These are phyloP conservation scores for Candida koratica DNA, from an alignment of 805 yeast species.

Conservation along the genomic window DNA sequence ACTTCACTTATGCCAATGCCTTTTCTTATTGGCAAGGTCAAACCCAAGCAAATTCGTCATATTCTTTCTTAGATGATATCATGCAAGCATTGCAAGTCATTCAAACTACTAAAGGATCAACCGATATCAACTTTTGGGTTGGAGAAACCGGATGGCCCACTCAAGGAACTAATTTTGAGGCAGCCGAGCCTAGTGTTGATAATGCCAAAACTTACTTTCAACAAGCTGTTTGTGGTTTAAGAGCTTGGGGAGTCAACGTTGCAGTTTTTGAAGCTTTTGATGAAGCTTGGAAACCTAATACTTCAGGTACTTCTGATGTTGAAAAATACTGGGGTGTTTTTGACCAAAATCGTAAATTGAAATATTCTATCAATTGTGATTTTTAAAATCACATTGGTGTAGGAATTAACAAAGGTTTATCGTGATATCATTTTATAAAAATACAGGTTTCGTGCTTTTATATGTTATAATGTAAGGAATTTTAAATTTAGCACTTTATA, in stretches of 20 bases:
- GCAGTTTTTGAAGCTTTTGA: conserved; percentile 93
- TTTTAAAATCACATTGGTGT: conserved; percentile 16
- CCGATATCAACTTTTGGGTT: conserved; percentile 87
- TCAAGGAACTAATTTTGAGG: conserved; percentile 68
- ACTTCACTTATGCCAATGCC: conserved; percentile 87
- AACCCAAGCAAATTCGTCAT: conserved; percentile 73
- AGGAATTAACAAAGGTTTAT: background rate
- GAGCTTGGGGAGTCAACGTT: conserved; percentile 95
- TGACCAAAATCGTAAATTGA: conserved; percentile 44
- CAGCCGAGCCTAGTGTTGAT: conserved; percentile 60
- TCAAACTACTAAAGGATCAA: conserved; percentile 81
- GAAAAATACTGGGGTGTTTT: conserved; percentile 96
- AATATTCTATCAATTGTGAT: conserved; percentile 36
- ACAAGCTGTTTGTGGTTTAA: conserved; percentile 85
- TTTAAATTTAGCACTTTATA: background rate
- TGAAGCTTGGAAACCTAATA: conserved; percentile 93
- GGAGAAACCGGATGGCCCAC: conserved; percentile 99
- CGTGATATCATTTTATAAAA: conserved; percentile 5
- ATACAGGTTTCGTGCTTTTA: background rate
- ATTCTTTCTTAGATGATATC: conserved; percentile 92
- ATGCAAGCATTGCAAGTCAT: conserved; percentile 93
- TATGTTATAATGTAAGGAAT: conserved; percentile 2
- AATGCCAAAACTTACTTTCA: conserved; percentile 84
- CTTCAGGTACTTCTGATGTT: conserved; percentile 79
- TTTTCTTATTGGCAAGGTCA: conserved; percentile 99